Evolutionary conservation across 2,329 filamentous ascomycete genomes (phyloP), one percentile per base, ranked within the genome.

Genomic region (Septoria petroselini): DNA sequence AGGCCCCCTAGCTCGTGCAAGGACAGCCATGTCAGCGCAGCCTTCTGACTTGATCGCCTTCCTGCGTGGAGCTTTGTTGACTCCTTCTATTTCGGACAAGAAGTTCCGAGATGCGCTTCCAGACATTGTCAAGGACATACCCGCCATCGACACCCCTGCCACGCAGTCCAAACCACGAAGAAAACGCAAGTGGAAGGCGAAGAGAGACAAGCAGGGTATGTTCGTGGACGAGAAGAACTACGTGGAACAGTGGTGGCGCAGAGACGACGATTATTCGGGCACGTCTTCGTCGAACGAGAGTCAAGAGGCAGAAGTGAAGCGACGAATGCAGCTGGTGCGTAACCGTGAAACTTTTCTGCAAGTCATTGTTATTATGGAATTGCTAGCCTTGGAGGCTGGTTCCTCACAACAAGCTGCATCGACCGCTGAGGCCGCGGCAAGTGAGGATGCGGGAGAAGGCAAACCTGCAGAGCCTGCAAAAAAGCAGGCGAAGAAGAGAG

Each of bases 341-440:
- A 83, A 84, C 18, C 77, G 88, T 52, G 88, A 93, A 70, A 90
- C 86, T 0, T 84, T 91, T 60, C 72, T 91, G 31, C 88, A 93
- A 65, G 81, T 91, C 70, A 88, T 91, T 47, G 66, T 93, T 25
- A 83, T 90, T 43, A 74, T 93, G 4, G 88, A 93, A 63, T 82
- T 89, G 12, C 70, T 91, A 17, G 84, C 86, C 2, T 71, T 93
- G 34, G 85, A 88, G 74, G 62, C 69, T 15, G 61, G 70, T 25
- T 62, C 47, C 14, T 40, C 53, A 15, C 68, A 6, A 62, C 14
- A 40, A 34, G 23, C 37, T 21, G 42, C 44, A 34, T 21, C 25
- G 21, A 39, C 41, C 7, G 7, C 40, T 58, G 62, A 63, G 58
- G 55, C 71, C 60, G 59, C 69, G 61, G 55, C 64, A 38, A 51